Evolutionary conservation across 31 red algal species (phyloP).

Genomic region (Porphyra umbilicalis): DNA sequence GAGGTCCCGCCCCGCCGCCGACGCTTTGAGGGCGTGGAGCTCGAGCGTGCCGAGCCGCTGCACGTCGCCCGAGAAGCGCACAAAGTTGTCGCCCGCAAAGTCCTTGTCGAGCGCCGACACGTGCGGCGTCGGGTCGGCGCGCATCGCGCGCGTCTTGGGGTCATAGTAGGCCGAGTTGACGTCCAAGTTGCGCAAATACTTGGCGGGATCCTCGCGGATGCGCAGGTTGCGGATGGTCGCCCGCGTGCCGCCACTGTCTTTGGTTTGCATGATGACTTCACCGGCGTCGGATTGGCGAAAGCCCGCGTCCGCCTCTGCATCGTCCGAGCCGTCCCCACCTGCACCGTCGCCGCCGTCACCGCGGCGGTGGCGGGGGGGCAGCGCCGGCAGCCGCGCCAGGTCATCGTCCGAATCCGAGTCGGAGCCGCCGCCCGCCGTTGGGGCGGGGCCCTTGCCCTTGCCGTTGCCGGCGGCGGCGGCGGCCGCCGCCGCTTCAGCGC

Average conservation of each 20-base stretch:
- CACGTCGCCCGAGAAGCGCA: slow-evolving; percentile 69
- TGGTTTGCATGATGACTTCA: slow-evolving; percentile 20
- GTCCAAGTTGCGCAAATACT: slow-evolving; percentile 75
- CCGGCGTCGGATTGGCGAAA: slow-evolving; percentile 41
- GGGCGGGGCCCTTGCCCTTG: neutral
- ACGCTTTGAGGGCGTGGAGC: slow-evolving; percentile 53
- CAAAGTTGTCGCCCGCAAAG: slow-evolving; percentile 89
- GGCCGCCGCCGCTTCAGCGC: slow-evolving; percentile 16
- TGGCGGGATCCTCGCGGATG: slow-evolving; percentile 90
- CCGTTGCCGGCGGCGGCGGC: neutral
- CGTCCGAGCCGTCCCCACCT: slow-evolving; percentile 16
- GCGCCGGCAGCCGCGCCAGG: neutral
- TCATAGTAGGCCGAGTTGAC: slow-evolving; percentile 90
- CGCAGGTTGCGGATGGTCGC: slow-evolving; percentile 59
- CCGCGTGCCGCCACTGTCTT: slow-evolving; percentile 19
- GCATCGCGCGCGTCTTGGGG: slow-evolving; percentile 89
- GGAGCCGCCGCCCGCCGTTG: slow-evolving; percentile 14
- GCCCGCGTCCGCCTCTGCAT: slow-evolving; percentile 25
- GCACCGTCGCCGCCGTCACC: slow-evolving; percentile 18
- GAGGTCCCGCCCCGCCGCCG: slow-evolving; percentile 28
- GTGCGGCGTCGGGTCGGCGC: slow-evolving; percentile 71
- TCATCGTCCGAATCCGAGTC: slow-evolving; percentile 11
- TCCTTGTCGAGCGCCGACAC: slow-evolving; percentile 79
- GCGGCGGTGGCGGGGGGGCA: neutral
- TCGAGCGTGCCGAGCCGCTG: slow-evolving; percentile 55